These are phyloP conservation scores for Fusarium sacchari DNA, from an alignment of 2,329 filamentous ascomycete species.

Conservation along the genomic window DNA sequence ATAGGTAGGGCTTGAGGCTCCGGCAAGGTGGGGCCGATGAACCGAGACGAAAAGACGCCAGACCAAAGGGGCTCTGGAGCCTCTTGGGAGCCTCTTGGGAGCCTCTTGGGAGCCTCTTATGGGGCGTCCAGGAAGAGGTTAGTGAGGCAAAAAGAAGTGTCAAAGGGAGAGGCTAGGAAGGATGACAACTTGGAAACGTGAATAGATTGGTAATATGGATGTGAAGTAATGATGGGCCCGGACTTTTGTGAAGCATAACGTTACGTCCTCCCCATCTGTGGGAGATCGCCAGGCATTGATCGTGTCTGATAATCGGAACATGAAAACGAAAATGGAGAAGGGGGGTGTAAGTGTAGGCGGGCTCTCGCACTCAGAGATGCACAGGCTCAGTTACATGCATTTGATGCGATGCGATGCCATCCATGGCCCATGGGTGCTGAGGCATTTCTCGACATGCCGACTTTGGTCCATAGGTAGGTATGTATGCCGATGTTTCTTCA, in stretches of 20 bases:
- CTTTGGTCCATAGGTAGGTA: constrained; percentile 24
- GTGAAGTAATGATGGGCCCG: constrained; percentile 5
- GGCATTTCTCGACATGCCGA: constrained; percentile 36
- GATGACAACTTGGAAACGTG: background rate
- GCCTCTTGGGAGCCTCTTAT: constrained; percentile 8
- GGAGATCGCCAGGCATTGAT: background rate
- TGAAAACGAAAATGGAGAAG: constrained; percentile 9
- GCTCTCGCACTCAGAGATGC: background rate
- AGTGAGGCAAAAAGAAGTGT: constrained; percentile 5
- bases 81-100: constrained; percentile 11
- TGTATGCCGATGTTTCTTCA: constrained; percentile 15
- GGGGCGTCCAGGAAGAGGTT: constrained; percentile 13
- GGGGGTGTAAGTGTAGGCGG: background rate
- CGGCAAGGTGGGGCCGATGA: constrained; percentile 19
- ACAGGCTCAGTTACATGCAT: background rate
- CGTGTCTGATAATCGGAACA: background rate
- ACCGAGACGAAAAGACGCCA: background rate
- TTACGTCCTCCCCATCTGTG: background rate
- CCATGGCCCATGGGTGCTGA: constrained; percentile 22
- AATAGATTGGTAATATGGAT: background rate
- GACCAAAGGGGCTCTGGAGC: constrained; percentile 3
- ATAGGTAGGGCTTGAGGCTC: background rate
- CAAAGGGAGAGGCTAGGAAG: background rate
- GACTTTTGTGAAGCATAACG: constrained; percentile 5
- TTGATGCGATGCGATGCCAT: background rate